Conservation (phyloP, 2,329 filamentous ascomycete species). For the Didymosphaeria variabile region DNA sequence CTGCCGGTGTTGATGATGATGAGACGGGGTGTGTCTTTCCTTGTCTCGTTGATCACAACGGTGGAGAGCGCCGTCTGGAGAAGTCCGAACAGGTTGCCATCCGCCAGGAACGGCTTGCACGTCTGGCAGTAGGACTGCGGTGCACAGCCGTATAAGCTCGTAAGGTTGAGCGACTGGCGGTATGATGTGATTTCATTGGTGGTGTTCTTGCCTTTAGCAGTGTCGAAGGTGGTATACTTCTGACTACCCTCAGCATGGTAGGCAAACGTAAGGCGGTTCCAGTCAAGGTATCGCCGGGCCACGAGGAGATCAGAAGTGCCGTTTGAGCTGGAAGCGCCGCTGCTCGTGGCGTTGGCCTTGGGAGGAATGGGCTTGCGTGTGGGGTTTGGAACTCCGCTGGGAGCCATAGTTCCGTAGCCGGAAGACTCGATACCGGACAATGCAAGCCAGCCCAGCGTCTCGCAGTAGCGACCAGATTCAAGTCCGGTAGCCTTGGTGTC, state of each 20-base stretch:
- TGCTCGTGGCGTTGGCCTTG: constrained; percentile 40
- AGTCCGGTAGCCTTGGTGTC: constrained; percentile 69
- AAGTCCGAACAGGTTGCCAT: constrained; percentile 65
- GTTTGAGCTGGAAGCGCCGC: constrained; percentile 46
- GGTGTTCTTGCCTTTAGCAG: constrained; percentile 56
- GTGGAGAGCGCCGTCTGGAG: constrained; percentile 61
- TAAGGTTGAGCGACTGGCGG: constrained; percentile 65
- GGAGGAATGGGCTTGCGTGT: constrained; percentile 45
- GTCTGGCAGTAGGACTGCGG: constrained; percentile 67
- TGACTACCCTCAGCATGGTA: constrained; percentile 67
- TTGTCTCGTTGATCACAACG: constrained; percentile 62
- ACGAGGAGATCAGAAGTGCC: constrained; percentile 54
- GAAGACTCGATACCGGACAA: constrained; percentile 65
- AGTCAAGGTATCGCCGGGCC: constrained; percentile 72
- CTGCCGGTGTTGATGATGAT: constrained; percentile 69
- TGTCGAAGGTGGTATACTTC: constrained; percentile 58
- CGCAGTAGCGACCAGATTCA: constrained; percentile 71
- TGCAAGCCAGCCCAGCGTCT: constrained; percentile 73
- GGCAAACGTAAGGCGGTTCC: constrained; percentile 71
- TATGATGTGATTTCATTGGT: constrained; percentile 61
- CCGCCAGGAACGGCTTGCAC: constrained; percentile 63
- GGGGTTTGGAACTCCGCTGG: constrained; percentile 55
- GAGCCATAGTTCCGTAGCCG: constrained; percentile 55
- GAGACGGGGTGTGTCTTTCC: constrained; percentile 62
- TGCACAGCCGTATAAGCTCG: constrained; percentile 66